phyloP scores from a whole-genome alignment of 805 yeast species.

The Komagataella pseudopastoris region DNA sequence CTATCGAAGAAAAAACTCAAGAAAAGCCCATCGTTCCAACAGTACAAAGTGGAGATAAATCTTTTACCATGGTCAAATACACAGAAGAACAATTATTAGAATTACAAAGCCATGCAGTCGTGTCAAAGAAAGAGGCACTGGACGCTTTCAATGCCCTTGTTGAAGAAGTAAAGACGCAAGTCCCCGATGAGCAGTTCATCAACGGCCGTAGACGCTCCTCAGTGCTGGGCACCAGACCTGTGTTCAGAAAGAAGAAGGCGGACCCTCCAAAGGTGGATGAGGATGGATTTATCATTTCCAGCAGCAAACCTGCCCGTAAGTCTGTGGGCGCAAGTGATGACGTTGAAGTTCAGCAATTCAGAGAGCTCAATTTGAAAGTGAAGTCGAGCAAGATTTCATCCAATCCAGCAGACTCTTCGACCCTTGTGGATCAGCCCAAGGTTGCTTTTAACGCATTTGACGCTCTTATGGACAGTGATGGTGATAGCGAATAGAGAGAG shows the following conservation, averaged over 20 bases:
- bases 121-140: constrained; percentile 51
- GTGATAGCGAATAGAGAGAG: constrained; percentile 36
- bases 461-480: constrained; percentile 40
- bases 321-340: constrained; percentile 36
- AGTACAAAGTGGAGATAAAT: not conserved
- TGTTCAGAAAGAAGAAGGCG: constrained; percentile 42
- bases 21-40: not conserved
- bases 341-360: constrained; percentile 29
- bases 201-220: constrained; percentile 15
- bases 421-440: constrained; percentile 53
- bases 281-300: constrained; percentile 59
- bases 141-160: constrained; percentile 52
- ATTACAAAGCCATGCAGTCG: constrained; percentile 40
- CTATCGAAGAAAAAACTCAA: not conserved
- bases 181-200: not conserved
- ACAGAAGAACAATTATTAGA: constrained; percentile 59
- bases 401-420: constrained; percentile 58
- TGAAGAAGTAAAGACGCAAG: constrained; percentile 40
- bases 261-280: constrained; percentile 43
- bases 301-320: constrained; percentile 24
- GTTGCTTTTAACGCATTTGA: constrained; percentile 70
- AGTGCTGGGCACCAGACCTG: constrained; percentile 14
- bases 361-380: constrained; percentile 36
- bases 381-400: constrained; percentile 65
- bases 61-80: constrained; percentile 33